Conservation (phyloP, 2,329 filamentous ascomycete genomes). For the Colletotrichum paranaense region DNA sequence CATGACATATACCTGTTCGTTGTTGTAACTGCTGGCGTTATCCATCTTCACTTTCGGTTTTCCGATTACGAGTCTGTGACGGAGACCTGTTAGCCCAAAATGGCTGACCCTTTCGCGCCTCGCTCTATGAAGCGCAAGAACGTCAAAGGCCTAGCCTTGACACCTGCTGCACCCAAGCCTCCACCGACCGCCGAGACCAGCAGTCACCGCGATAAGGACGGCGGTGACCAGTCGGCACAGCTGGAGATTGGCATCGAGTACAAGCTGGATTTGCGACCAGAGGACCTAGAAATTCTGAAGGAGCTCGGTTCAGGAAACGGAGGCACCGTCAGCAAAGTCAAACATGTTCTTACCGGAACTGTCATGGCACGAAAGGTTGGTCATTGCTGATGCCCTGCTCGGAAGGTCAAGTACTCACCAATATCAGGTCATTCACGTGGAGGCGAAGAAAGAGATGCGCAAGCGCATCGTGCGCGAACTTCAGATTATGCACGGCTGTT, state of each 20-base stretch:
- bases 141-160: slow-evolving; percentile 93
- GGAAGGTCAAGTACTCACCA: slow-evolving; percentile 2
- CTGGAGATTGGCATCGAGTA: slow-evolving; percentile 98
- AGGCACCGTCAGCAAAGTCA: slow-evolving; percentile 97
- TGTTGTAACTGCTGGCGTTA: slow-evolving; percentile 11
- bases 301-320: slow-evolving; percentile 97
- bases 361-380: slow-evolving; percentile 96
- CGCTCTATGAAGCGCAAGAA: slow-evolving; percentile 99
- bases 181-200: slow-evolving; percentile 79
- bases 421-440: slow-evolving; percentile 94
- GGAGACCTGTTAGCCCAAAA: slow-evolving; percentile 46
- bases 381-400: neutral
- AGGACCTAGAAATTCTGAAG: slow-evolving; percentile 92
- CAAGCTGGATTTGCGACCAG: slow-evolving; percentile 89
- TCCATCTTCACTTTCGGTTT: neutral
- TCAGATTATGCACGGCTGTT: slow-evolving; percentile 98
- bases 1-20: slow-evolving; percentile 6
- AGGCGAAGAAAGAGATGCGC: slow-evolving; percentile 96
- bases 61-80: neutral
- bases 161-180: slow-evolving; percentile 78
- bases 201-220: slow-evolving; percentile 69
- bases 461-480: slow-evolving; percentile 97
- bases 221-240: slow-evolving; percentile 69
- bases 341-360: slow-evolving; percentile 92
- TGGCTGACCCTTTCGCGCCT: slow-evolving; percentile 73